Conservation (phyloP, 2,329 filamentous ascomycete genomes). For the Blumeria hordei region DNA sequence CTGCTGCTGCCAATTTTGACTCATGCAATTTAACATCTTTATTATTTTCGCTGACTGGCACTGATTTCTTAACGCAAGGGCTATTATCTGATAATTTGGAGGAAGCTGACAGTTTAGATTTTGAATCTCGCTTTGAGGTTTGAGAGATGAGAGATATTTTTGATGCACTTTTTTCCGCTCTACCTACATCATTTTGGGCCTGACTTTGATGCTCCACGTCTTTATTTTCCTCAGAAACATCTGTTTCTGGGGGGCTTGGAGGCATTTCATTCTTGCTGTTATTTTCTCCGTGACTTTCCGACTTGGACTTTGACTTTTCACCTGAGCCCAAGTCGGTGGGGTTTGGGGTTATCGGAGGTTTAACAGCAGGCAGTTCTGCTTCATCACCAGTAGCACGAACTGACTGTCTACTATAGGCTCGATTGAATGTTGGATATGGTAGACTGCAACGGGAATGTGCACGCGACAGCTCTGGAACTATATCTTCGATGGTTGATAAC, state of each 20-base stretch:
- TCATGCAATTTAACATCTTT: neutral
- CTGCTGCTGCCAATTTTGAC: too few species aligned
- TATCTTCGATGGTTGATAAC: slow-evolving; percentile 21
- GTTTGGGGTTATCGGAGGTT: slow-evolving; percentile 37
- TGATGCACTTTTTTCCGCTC: slow-evolving; percentile 19
- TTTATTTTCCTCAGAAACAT: slow-evolving; percentile 23
- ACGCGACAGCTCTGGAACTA: slow-evolving; percentile 22
- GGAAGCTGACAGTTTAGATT: slow-evolving; percentile 26
- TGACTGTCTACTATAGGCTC: slow-evolving; percentile 74
- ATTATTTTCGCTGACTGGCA: neutral
- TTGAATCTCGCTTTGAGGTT: slow-evolving; percentile 14
- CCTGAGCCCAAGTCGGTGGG: slow-evolving; percentile 40
- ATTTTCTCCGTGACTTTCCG: slow-evolving; percentile 20
- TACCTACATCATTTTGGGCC: slow-evolving; percentile 17
- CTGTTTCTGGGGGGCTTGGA: slow-evolving; percentile 40
- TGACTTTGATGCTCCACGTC: slow-evolving; percentile 15
- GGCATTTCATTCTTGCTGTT: slow-evolving; percentile 25
- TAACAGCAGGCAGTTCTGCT: slow-evolving; percentile 7
- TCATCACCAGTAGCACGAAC: slow-evolving; percentile 30
- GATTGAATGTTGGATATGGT: slow-evolving; percentile 68
- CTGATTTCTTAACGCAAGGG: slow-evolving; percentile 5
- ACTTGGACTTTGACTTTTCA: slow-evolving; percentile 23
- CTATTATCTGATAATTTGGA: slow-evolving; percentile 32
- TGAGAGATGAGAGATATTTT: slow-evolving; percentile 20
- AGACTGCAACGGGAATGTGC: slow-evolving; percentile 18